A percentile compares a stretch with the other conserved stretches of the same genome.
Conservation (phyloP, 1,284 basidiomycete species). For the Pseudozyma hubeiensis region DNA sequence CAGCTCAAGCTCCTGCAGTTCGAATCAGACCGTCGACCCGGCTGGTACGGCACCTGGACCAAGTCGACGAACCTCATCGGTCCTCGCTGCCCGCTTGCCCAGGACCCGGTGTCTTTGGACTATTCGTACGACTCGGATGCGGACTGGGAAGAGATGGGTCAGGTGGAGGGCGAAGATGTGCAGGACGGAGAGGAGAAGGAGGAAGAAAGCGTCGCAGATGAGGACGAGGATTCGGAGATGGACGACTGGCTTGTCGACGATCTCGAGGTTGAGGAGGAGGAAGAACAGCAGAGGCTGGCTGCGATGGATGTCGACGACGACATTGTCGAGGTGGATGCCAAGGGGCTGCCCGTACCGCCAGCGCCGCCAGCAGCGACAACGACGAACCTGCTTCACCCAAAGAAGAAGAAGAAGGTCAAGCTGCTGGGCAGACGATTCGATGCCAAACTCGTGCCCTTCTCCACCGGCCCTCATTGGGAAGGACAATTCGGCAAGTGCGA, state of each 20-base stretch:
- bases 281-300: conserved; percentile 23
- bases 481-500: conserved; percentile 40
- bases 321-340: conserved; percentile 48
- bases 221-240: conserved; percentile 65
- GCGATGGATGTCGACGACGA: conserved; percentile 39
- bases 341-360: conserved; percentile 34
- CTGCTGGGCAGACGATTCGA: conserved; percentile 62
- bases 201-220: conserved; percentile 46
- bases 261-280: conserved; percentile 62
- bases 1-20: conserved; percentile 66
- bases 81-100: conserved; percentile 59
- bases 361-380: conserved; percentile 16
- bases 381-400: conserved; percentile 43
- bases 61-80: conserved; percentile 62
- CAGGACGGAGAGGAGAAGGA: conserved; percentile 58
- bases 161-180: conserved; percentile 63
- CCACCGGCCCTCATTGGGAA: conserved; percentile 66
- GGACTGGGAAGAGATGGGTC: conserved; percentile 65
- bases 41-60: conserved; percentile 66
- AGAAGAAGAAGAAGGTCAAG: conserved; percentile 67
- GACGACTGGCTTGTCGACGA: conserved; percentile 68
- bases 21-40: conserved; percentile 62
- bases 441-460: conserved; percentile 63
- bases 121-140: conserved; percentile 67
- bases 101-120: conserved; percentile 65